phyloP scores from a whole-genome alignment of 163 green algal genomes.

The Chlamydomonas reinhardtii region DNA sequence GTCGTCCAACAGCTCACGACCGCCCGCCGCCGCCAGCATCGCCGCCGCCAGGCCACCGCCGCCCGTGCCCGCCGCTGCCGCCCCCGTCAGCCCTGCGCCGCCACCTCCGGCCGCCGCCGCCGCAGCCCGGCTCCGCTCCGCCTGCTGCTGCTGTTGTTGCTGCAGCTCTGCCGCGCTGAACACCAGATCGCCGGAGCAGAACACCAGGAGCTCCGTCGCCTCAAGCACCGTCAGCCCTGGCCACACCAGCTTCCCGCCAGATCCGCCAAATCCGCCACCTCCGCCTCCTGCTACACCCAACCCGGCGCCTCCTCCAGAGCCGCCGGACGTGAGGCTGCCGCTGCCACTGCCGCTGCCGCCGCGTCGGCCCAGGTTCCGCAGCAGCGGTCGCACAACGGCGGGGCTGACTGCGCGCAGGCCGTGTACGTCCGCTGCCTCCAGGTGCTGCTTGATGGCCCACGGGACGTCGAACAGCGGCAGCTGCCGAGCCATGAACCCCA shows the following conservation, averaged over 20 bases:
- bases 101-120: background rate
- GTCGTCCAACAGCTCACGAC: slow-evolving; percentile 8
- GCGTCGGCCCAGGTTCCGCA: slow-evolving; percentile 36
- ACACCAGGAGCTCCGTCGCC: slow-evolving; percentile 55
- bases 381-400: slow-evolving; percentile 49
- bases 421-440: slow-evolving; percentile 45
- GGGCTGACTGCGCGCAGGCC: slow-evolving; percentile 42
- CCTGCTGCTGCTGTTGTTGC: background rate
- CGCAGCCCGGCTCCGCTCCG: background rate
- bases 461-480: slow-evolving; percentile 63
- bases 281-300: background rate
- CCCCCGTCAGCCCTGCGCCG: background rate
- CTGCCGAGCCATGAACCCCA: slow-evolving; percentile 56
- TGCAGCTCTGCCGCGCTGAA: background rate
- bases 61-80: background rate
- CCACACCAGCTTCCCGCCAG: background rate
- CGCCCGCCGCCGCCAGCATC: background rate
- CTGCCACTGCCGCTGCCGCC: background rate
- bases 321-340: background rate
- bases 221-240: slow-evolving; percentile 36
- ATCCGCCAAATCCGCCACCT: background rate
- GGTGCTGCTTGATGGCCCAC: slow-evolving; percentile 43
- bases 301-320: too few species aligned
- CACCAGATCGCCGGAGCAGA: slow-evolving; percentile 46
- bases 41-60: background rate